Evolutionary conservation across 2,329 filamentous ascomycete genomes (phyloP).

Genomic region (Xylariaceae sp.): DNA sequence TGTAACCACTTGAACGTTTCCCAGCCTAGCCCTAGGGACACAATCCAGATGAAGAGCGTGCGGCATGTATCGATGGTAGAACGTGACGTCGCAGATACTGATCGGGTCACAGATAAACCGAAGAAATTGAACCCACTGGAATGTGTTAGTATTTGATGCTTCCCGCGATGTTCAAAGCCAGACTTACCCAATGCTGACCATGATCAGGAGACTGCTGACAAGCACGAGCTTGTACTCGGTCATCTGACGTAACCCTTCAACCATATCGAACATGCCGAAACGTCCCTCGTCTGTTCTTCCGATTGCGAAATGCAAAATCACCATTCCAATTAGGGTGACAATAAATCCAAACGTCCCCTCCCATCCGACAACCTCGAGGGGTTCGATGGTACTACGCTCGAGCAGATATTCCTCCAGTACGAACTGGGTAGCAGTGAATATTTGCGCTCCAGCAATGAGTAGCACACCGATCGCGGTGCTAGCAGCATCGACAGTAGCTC

Average conservation of each 20-base stretch:
- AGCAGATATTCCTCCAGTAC: constrained; percentile 94
- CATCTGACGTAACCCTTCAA: constrained; percentile 80
- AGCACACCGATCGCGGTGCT: constrained; percentile 77
- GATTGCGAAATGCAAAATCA: constrained; percentile 71
- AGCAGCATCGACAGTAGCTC: constrained; percentile 46
- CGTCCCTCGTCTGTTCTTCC: constrained; percentile 70
- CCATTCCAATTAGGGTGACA: constrained; percentile 74
- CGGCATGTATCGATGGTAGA: constrained; percentile 97
- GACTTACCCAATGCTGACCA: constrained; percentile 92
- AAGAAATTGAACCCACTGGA: constrained; percentile 96
- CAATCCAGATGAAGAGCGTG: constrained; percentile 97
- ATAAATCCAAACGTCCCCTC: constrained; percentile 88
- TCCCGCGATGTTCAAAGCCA: neutral
- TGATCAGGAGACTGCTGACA: constrained; percentile 80
- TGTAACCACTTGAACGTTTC: constrained; percentile 98
- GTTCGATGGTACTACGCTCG: constrained; percentile 60
- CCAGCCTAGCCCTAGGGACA: constrained; percentile 90
- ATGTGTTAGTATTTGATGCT: too few species aligned
- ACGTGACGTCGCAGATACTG: constrained; percentile 84
- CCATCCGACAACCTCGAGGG: constrained; percentile 90
- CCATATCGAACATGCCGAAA: constrained; percentile 85
- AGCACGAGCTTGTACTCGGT: constrained; percentile 66
- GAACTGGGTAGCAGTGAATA: constrained; percentile 96
- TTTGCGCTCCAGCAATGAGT: constrained; percentile 88
- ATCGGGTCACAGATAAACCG: constrained; percentile 85